Evolutionary conservation across 2,329 filamentous ascomycete genomes (phyloP).

Genomic region (Pseudopyricularia cyperi): DNA sequence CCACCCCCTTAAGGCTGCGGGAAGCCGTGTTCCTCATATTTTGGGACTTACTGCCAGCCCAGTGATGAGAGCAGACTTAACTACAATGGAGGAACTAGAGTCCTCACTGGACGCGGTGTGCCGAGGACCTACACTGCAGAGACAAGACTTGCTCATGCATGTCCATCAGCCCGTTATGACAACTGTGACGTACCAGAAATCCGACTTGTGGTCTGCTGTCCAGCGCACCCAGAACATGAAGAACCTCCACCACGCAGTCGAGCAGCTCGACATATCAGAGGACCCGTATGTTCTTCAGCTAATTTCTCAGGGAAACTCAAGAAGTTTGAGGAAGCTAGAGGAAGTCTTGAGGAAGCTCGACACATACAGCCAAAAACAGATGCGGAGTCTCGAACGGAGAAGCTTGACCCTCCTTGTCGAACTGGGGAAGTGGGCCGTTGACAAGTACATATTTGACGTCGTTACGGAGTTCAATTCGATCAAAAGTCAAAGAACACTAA

Average conservation of each 20-base stretch:
- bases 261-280: slow-evolving; percentile 36
- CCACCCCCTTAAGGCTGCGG: slow-evolving; percentile 28
- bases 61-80: slow-evolving; percentile 43
- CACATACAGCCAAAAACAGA: slow-evolving; percentile 40
- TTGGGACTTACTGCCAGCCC: slow-evolving; percentile 75
- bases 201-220: slow-evolving; percentile 16
- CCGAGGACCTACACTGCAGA: slow-evolving; percentile 53
- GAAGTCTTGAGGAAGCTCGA: slow-evolving; percentile 26
- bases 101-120: slow-evolving; percentile 55
- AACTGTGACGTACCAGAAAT: slow-evolving; percentile 17
- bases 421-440: slow-evolving; percentile 56
- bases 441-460: slow-evolving; percentile 47
- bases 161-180: slow-evolving; percentile 52
- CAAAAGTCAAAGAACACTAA: slow-evolving; percentile 6
- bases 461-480: slow-evolving; percentile 20
- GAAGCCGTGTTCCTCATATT: slow-evolving; percentile 44
- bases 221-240: slow-evolving; percentile 22
- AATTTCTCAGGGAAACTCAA: slow-evolving; percentile 23
- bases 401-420: slow-evolving; percentile 36
- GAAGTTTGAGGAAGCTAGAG: slow-evolving; percentile 22
- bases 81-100: slow-evolving; percentile 51
- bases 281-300: slow-evolving; percentile 49
- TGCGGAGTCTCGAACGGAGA: slow-evolving; percentile 39
- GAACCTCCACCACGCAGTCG: slow-evolving; percentile 26
- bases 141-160: slow-evolving; percentile 54